Conservation (phyloP, 257 asterid species). For the Striga asiatica region DNA sequence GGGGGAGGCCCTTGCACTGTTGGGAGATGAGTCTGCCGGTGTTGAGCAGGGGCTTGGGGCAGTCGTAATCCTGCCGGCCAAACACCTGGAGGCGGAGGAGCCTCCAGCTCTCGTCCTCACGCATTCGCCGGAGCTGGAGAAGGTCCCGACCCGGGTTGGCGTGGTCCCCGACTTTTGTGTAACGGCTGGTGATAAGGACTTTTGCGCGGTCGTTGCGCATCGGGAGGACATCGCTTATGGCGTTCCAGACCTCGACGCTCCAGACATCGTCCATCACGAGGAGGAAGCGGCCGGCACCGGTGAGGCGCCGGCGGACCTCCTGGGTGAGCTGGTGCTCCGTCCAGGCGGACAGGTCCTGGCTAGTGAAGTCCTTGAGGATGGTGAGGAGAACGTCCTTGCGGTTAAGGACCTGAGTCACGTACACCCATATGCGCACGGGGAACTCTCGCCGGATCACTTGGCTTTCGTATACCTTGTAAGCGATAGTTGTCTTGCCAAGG, state of each 20-base stretch:
- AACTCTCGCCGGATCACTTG: background rate
- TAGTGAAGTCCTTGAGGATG: background rate
- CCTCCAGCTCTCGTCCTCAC: slow-evolving; percentile 28
- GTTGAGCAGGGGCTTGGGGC: slow-evolving; percentile 11
- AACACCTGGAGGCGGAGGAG: slow-evolving; percentile 36
- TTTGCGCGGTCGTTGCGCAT: background rate
- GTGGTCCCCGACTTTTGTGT: background rate
- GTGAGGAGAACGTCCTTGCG: background rate
- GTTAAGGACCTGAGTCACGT: background rate
- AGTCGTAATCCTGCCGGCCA: slow-evolving; percentile 14
- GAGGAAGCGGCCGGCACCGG: background rate
- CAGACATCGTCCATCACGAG: background rate
- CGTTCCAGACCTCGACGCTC: background rate
- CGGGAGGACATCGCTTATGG: background rate
- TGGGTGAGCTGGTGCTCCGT: background rate
- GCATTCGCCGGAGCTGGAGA: slow-evolving; percentile 23
- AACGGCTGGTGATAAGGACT: background rate
- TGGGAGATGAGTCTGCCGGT: slow-evolving; percentile 23
- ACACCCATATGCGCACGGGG: background rate
- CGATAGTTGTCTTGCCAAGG: background rate
- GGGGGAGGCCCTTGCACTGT: slow-evolving; percentile 38
- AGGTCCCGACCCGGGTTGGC: slow-evolving; percentile 4
- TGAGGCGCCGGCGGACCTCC: background rate
- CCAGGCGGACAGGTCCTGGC: background rate
- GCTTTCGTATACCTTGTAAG: background rate